A percentile compares a stretch with the other conserved stretches of the same genome.
Evolutionary conservation across 1,284 basidiomycete genomes (phyloP).

Genomic region (Trametes sp.): DNA sequence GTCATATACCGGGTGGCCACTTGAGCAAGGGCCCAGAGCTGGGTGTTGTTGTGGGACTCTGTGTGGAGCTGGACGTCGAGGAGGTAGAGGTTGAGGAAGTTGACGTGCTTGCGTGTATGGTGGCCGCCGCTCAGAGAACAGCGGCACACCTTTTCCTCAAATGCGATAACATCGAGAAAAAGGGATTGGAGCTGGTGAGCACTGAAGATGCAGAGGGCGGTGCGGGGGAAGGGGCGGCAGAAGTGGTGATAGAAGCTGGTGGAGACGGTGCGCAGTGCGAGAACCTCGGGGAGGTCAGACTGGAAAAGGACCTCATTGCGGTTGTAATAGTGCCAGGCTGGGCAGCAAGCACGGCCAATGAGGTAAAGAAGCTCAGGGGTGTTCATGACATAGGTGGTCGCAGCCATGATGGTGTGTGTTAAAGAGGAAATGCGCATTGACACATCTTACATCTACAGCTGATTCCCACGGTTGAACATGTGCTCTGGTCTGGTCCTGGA

Average conservation of each 20-base stretch:
- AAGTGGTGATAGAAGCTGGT: neutral
- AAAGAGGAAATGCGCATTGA: neutral
- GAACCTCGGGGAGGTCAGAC: neutral
- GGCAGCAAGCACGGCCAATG: conserved; percentile 2
- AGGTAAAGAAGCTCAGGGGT: neutral
- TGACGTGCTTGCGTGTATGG: neutral
- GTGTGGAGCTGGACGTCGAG: neutral
- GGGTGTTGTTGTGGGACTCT: neutral
- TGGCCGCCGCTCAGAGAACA: conserved; percentile 1
- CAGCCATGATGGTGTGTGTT: neutral
- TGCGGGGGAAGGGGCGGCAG: neutral
- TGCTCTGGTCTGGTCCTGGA: too few relatives aligned
- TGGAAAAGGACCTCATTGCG: neutral
- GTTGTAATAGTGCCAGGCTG: neutral
- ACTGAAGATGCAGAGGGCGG: too few relatives aligned
- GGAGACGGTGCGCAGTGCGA: neutral
- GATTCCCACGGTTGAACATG: neutral
- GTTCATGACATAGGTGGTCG: neutral
- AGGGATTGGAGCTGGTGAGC: too few relatives aligned
- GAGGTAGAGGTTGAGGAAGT: conserved; percentile 3
- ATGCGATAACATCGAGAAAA: too few relatives aligned
- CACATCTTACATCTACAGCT: neutral
- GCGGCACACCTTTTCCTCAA: neutral
- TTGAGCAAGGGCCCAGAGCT: neutral
- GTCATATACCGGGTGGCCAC: neutral